These are phyloP conservation scores for Xylariaceae sp. DNA, from an alignment of 2,329 filamentous ascomycete species.

Conservation along the genomic window DNA sequence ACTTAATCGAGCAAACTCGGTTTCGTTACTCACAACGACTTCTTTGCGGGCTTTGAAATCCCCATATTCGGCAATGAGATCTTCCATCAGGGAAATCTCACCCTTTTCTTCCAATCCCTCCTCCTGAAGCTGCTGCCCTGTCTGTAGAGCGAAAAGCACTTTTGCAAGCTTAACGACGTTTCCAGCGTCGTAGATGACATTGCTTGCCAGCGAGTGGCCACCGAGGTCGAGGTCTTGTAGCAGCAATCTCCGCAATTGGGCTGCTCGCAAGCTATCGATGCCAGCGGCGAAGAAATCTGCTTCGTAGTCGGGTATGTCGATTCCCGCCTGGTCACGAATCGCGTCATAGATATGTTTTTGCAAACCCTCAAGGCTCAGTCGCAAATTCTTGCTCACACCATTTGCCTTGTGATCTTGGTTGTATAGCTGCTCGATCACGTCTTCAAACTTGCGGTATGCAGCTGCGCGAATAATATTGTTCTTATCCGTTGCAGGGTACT, in stretches of 20 bases:
- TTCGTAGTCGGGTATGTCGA: slow-evolving; percentile 28
- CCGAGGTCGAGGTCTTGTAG: slow-evolving; percentile 36
- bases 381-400: slow-evolving; percentile 9
- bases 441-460: slow-evolving; percentile 34
- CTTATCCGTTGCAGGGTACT: slow-evolving; percentile 42
- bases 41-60: slow-evolving; percentile 31
- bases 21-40: slow-evolving; percentile 20
- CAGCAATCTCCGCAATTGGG: slow-evolving; percentile 40
- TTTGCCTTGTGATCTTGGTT: slow-evolving; percentile 19
- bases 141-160: slow-evolving; percentile 30
- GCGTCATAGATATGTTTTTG: slow-evolving; percentile 31
- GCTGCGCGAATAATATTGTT: slow-evolving; percentile 42
- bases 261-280: slow-evolving; percentile 44
- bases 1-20: background rate
- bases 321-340: slow-evolving; percentile 28
- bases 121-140: slow-evolving; percentile 16
- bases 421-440: slow-evolving; percentile 29
- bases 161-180: slow-evolving; percentile 34
- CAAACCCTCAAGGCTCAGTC: slow-evolving; percentile 26
- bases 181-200: slow-evolving; percentile 41
- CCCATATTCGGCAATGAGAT: slow-evolving; percentile 44
- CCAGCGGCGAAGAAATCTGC: slow-evolving; percentile 42
- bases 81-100: slow-evolving; percentile 28
- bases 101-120: slow-evolving; percentile 24
- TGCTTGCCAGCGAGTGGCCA: slow-evolving; percentile 29